A percentile compares a stretch with the other conserved stretches of the same genome.
Conservation (phyloP, 169 alveolate genomes). For the Perkinsus olseni region DNA sequence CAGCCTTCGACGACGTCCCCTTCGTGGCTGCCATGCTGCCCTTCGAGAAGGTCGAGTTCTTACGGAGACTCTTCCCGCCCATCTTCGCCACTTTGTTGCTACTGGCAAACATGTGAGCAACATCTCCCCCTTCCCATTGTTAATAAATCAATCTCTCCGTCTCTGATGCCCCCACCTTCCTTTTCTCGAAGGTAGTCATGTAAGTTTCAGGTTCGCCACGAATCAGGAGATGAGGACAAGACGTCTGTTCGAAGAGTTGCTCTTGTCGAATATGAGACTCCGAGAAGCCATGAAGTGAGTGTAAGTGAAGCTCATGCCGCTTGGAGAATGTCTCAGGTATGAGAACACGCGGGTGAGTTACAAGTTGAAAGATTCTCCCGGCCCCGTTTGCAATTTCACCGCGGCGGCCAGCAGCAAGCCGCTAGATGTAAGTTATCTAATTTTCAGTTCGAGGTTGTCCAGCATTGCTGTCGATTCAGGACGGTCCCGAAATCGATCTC, state of each 20-base stretch:
- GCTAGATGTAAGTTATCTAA: background rate
- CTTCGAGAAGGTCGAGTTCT: background rate
- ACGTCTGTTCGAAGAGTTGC: background rate
- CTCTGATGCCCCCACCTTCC: background rate
- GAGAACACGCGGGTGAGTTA: background rate
- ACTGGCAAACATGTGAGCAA: background rate
- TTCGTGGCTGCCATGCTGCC: background rate
- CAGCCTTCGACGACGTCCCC: background rate
- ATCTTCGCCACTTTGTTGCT: background rate
- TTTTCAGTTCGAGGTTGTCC: background rate
- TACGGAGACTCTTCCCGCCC: background rate
- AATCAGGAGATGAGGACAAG: background rate
- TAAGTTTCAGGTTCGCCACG: background rate
- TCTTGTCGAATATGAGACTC: background rate
- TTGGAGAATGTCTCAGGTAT: background rate
- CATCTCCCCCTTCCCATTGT: background rate
- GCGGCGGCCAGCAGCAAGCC: background rate
- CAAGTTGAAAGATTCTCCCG: background rate
- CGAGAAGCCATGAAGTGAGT: background rate
- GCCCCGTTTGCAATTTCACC: background rate
- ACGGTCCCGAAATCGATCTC: background rate
- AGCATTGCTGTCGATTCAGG: background rate
- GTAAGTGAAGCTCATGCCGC: background rate
- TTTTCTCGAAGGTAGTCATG: too few species aligned
- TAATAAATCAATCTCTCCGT: background rate